Conservation (phyloP, 495 filamentous ascomycete species). For the Hypoxylon lenormandii region DNA sequence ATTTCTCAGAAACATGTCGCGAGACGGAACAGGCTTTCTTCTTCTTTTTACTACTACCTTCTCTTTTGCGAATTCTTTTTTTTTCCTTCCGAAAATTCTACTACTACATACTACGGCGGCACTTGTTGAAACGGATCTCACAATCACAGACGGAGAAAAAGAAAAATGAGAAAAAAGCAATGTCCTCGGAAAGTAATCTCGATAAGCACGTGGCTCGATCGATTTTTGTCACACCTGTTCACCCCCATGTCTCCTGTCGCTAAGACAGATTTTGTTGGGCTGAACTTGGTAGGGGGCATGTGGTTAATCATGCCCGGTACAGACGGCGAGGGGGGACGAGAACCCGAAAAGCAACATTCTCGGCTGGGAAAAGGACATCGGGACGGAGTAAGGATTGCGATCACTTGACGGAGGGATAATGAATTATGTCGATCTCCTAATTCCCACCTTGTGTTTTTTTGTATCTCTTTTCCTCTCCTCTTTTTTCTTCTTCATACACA, state of each 20-base stretch:
- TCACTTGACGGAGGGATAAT: slow-evolving; percentile 35
- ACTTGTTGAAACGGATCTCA: slow-evolving; percentile 39
- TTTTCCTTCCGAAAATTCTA: too few species aligned
- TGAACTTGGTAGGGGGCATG: slow-evolving; percentile 20
- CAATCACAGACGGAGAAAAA: slow-evolving; percentile 41
- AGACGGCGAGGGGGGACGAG: neutral
- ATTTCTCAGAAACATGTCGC: slow-evolving; percentile 20
- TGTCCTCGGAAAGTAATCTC: slow-evolving; percentile 12
- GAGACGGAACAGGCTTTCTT: slow-evolving; percentile 33
- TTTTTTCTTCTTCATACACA: slow-evolving; percentile 17
- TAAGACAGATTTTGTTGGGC: slow-evolving; percentile 30
- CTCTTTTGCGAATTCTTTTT: slow-evolving; percentile 23
- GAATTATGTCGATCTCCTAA: slow-evolving; percentile 42
- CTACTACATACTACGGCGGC: slow-evolving; percentile 45
- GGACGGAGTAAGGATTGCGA: slow-evolving; percentile 19
- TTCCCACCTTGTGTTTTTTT: neutral
- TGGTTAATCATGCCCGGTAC: slow-evolving; percentile 10
- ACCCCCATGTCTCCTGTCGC: slow-evolving; percentile 11
- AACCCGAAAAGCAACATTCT: slow-evolving; percentile 23
- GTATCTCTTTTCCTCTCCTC: slow-evolving; percentile 22
- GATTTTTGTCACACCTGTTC: slow-evolving; percentile 24
- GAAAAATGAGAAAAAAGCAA: slow-evolving; percentile 43
- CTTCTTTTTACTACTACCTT: slow-evolving; percentile 33
- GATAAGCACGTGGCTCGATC: slow-evolving; percentile 26
- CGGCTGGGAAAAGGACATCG: slow-evolving; percentile 2